These are phyloP conservation scores for Desmodesmus armatus DNA, from an alignment of 139 green algal species.

Conservation along the genomic window DNA sequence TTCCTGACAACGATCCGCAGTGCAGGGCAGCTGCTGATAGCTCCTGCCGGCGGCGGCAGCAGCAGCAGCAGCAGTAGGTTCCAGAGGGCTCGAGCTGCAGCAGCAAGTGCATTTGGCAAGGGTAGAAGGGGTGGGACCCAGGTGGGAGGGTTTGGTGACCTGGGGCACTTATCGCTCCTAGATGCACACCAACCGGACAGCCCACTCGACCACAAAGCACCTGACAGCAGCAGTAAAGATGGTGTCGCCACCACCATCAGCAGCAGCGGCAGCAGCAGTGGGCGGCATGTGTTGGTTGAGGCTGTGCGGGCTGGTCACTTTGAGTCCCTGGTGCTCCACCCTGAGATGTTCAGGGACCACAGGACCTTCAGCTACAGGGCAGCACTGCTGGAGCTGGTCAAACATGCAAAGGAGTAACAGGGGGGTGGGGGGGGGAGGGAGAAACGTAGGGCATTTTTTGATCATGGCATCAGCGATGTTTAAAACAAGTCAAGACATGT, in stretches of 20 bases:
- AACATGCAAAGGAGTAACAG: not conserved
- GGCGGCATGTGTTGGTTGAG: slow-evolving; percentile 29
- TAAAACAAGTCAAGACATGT: too few species aligned
- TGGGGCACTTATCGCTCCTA: too few species aligned
- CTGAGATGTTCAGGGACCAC: slow-evolving; percentile 36
- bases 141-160: not conserved
- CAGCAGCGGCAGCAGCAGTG: not conserved
- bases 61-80: not conserved
- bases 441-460: not conserved
- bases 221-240: slow-evolving; percentile 5
- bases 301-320: slow-evolving; percentile 7
- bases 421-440: not conserved
- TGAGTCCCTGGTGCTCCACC: slow-evolving; percentile 20
- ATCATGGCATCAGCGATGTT: not conserved
- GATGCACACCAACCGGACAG: not conserved
- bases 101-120: not conserved
- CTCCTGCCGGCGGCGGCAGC: not conserved
- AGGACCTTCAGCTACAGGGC: slow-evolving; percentile 35
- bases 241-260: not conserved
- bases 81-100: not conserved
- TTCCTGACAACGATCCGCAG: too few species aligned
- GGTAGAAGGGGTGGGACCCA: too few species aligned
- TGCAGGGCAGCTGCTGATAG: not conserved
- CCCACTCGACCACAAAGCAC: not conserved
- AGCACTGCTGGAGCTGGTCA: slow-evolving; percentile 32